Evolutionary conservation across 2,329 filamentous ascomycete species (phyloP).

Genomic region (Scorias spongiosa): DNA sequence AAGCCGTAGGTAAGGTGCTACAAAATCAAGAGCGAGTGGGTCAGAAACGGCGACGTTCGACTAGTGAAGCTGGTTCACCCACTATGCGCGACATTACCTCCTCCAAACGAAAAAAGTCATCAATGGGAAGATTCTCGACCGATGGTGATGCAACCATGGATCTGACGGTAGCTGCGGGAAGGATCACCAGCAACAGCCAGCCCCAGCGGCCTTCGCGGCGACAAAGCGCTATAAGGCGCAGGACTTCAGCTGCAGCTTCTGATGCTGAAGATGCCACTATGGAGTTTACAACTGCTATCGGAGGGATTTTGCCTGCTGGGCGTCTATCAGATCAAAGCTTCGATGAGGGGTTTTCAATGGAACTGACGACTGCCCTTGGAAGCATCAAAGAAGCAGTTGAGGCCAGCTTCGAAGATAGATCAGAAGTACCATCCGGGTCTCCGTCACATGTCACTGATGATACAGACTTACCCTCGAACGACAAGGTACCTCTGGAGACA

Average conservation of each 20-base stretch:
- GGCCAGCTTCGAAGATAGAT: too few relatives aligned
- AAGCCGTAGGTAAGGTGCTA: conserved; percentile 37
- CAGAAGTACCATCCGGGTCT: too few relatives aligned
- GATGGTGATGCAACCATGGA: conserved; percentile 29
- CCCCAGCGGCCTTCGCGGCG: conserved; percentile 14
- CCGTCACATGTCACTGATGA: too few relatives aligned
- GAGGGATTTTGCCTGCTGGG: conserved; percentile 21
- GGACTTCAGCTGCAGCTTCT: conserved; percentile 19
- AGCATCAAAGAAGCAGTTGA: conserved; percentile 22
- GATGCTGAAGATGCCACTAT: conserved; percentile 34
- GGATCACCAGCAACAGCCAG: conserved; percentile 14
- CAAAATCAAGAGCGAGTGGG: conserved; percentile 4
- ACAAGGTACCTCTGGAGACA: too few relatives aligned
- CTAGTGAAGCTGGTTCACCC: conserved; percentile 21
- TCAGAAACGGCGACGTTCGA: conserved; percentile 29
- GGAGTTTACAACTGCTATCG: conserved; percentile 42
- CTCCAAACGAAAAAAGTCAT: conserved; percentile 24
- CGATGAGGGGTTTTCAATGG: conserved; percentile 37
- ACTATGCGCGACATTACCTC: conserved; percentile 5
- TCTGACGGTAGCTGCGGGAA: conserved; percentile 23
- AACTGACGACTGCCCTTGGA: conserved; percentile 34
- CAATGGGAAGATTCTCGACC: conserved; percentile 16
- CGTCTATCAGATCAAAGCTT: conserved; percentile 11
- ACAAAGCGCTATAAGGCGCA: conserved; percentile 20
- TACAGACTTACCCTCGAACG: too few relatives aligned